These are phyloP conservation scores for Globisporangium spiculum DNA, from an alignment of 352 stramenopile genomes.

Conservation along the genomic window DNA sequence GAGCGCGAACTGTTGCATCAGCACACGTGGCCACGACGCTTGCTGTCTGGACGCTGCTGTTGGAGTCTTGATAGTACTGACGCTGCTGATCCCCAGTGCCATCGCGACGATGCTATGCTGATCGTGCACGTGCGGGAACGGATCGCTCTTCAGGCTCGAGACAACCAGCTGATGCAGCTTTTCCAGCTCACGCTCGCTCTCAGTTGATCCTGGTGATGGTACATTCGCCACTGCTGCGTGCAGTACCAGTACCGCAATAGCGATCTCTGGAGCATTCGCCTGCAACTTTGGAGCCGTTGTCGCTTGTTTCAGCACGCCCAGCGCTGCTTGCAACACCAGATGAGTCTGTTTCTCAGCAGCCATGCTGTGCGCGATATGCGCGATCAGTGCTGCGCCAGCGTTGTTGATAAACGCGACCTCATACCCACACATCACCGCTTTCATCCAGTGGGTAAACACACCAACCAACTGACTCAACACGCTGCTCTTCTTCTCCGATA, in stretches of 20 bases:
- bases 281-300: neutral
- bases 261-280: slow-evolving; percentile 15
- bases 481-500: too few relatives aligned
- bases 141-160: slow-evolving; percentile 19
- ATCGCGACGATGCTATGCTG: slow-evolving; percentile 22
- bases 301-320: neutral
- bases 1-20: slow-evolving; percentile 39
- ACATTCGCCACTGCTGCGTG: slow-evolving; percentile 11
- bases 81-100: slow-evolving; percentile 20
- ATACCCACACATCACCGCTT: slow-evolving; percentile 29
- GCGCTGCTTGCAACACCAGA: neutral
- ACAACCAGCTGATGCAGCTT: slow-evolving; percentile 17
- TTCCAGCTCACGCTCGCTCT: slow-evolving; percentile 20
- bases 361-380: slow-evolving; percentile 16
- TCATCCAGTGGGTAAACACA: slow-evolving; percentile 31
- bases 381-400: slow-evolving; percentile 21
- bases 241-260: slow-evolving; percentile 23
- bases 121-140: slow-evolving; percentile 23
- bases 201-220: neutral
- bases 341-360: neutral
- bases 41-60: neutral
- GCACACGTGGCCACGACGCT: slow-evolving; percentile 12
- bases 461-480: slow-evolving; percentile 18
- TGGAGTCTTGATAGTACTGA: neutral
- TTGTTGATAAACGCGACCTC: slow-evolving; percentile 33